Base-by-base conservation (phyloP, 305 asterid species). In the Solanum hybrid region DNA sequence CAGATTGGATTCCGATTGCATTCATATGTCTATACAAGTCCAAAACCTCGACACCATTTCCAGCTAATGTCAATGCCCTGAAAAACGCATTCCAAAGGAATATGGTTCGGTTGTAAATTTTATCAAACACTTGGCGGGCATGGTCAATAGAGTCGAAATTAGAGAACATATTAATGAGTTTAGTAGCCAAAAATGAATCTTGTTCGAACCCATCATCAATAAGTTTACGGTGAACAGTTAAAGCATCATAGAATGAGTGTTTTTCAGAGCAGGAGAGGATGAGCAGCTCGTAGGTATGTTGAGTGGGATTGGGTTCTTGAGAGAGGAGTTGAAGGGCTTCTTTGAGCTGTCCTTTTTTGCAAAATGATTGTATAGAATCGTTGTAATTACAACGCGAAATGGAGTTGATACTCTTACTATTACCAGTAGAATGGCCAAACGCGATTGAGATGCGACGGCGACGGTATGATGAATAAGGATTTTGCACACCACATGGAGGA, bases 161-260 rank as follows among this genome's bases (percentile, higher is more conserved):
- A 0, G 93, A 92, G 79, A 92, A 96, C 97, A 93, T 91, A 79
- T 93, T 92, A 34, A 97, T 95, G 85, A 97, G 99, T 92, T 97
- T 97, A 10, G 99, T 97, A 60, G 98, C 99, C 95, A 97, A 90
- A 90, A 95, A 97, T 1, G 98, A 92, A 79, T 96, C 99, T 88
- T 95, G 93, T 76, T 90, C 94, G 64, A 93, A 96, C 86, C 99
- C 98, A 94, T 95, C 91, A 10, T 95, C 94, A 7, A 89, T 64
- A 22, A 97, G 95, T 88, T 82, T 90, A 20, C 78, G 64, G 90
- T 97, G 98, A 90, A 96, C 94, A 3, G 89, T 86, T 24, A 92
- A 82, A 51, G 96, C 99, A 32, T 95, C 94, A 14, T 95, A 24
- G 11, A 95, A 89, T 26, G 94, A 90, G 36, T 85, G 90, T 2